phyloP scores from a whole-genome alignment of 2,329 filamentous ascomycete genomes.

The Ophiostoma piceae region DNA sequence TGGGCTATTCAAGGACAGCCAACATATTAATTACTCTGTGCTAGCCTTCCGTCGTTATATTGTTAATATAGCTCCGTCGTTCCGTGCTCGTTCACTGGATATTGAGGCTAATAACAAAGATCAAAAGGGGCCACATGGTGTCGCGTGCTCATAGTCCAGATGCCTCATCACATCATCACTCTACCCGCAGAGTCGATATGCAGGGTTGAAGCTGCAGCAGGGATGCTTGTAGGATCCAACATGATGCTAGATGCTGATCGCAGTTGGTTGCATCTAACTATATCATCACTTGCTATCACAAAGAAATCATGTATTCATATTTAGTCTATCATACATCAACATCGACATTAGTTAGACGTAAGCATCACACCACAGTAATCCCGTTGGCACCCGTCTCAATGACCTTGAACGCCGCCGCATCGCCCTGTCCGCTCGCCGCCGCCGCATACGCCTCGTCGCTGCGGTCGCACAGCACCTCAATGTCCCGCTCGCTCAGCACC shows the following conservation, averaged over 20 bases:
- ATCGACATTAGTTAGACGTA: background rate
- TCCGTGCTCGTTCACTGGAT: background rate
- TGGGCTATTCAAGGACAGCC: no score
- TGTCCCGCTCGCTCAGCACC: conserved; percentile 68
- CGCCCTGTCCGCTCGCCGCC: conserved; percentile 73
- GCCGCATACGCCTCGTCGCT: conserved; percentile 59
- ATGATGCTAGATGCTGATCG: background rate
- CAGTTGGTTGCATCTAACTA: background rate
- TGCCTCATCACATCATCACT: background rate
- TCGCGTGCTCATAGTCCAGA: background rate
- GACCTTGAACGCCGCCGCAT: conserved; percentile 65
- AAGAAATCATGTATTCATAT: background rate
- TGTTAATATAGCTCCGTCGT: background rate
- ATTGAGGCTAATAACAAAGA: background rate
- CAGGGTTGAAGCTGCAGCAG: background rate
- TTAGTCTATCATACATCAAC: background rate
- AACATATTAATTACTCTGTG: background rate
- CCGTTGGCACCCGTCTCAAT: conserved; percentile 67
- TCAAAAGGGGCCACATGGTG: background rate
- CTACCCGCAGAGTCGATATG: background rate
- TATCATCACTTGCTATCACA: background rate
- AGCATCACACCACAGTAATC: conserved; percentile 34
- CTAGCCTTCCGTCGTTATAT: background rate
- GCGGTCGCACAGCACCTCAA: conserved; percentile 74
- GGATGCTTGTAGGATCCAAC: background rate